Evolutionary conservation across 2,329 filamentous ascomycete genomes (phyloP).

Genomic region (Fragosphaeria purpurea): DNA sequence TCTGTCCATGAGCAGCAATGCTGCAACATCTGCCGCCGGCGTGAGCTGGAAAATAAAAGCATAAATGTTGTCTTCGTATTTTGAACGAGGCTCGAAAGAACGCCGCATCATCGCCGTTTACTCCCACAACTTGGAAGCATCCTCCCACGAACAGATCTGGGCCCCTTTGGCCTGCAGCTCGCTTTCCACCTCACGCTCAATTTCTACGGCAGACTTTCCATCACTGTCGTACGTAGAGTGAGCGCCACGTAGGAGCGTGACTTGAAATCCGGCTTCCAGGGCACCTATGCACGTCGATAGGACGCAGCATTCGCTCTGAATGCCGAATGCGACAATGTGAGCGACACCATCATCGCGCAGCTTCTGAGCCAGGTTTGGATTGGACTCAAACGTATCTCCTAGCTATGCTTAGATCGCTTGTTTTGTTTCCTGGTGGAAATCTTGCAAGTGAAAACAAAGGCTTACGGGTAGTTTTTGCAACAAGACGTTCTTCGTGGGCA

Average conservation of each 20-base stretch:
- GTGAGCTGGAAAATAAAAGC: too few species aligned
- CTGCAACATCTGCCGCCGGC: too few species aligned
- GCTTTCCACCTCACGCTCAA: slow-evolving; percentile 20
- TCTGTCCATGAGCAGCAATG: too few species aligned
- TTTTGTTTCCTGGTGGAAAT: too few species aligned
- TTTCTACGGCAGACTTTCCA: slow-evolving; percentile 16
- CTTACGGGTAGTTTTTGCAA: slow-evolving; percentile 20
- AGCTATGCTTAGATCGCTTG: background rate
- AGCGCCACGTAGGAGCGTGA: slow-evolving; percentile 20
- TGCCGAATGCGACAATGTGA: slow-evolving; percentile 19
- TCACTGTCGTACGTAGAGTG: slow-evolving; percentile 21
- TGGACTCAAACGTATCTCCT: slow-evolving; percentile 22
- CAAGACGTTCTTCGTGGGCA: slow-evolving; percentile 14
- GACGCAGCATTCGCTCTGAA: slow-evolving; percentile 24
- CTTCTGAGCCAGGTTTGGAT: slow-evolving; percentile 17
- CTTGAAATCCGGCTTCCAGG: slow-evolving; percentile 18
- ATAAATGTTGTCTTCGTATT: too few species aligned
- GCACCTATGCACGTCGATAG: slow-evolving; percentile 19
- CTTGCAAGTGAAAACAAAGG: background rate
- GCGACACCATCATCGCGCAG: slow-evolving; percentile 15
- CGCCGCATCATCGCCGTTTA: too few species aligned
- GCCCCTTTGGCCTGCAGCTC: slow-evolving; percentile 15
- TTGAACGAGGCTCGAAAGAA: background rate
- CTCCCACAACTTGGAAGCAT: background rate
- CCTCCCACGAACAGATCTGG: slow-evolving; percentile 16